phyloP scores from a whole-genome alignment of 768 basidiomycete genomes.

The Leccinum incarnatum region DNA sequence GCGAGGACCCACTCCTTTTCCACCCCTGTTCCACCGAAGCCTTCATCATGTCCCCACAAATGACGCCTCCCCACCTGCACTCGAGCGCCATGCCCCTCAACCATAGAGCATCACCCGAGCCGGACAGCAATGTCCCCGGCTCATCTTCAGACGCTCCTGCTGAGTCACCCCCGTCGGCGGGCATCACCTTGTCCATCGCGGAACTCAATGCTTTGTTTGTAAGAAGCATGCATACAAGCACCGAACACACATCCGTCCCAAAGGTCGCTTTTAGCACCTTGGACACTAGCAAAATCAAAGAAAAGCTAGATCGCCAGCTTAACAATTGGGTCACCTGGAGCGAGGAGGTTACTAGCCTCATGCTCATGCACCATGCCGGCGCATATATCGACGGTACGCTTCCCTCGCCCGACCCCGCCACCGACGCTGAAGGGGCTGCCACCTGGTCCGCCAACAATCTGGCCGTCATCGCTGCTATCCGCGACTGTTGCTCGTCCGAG shows the following conservation, averaged over 20 bases:
- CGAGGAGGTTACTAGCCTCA: not conserved
- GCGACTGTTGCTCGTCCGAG: not conserved
- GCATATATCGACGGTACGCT: not conserved
- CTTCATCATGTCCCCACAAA: too few relatives aligned
- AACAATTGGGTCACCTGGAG: not conserved
- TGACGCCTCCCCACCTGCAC: too few relatives aligned
- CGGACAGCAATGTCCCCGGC: too few relatives aligned
- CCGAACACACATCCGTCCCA: not conserved
- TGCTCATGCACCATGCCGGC: not conserved
- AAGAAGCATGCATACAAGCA: not conserved
- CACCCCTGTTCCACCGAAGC: too few relatives aligned
- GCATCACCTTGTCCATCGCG: not conserved
- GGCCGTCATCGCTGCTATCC: not conserved
- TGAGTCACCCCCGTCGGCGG: too few relatives aligned
- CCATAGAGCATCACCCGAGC: too few relatives aligned
- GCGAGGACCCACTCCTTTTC: too few relatives aligned
- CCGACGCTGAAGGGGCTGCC: not conserved
- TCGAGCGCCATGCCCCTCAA: too few relatives aligned
- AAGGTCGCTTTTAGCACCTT: not conserved
- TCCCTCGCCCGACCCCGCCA: not conserved
- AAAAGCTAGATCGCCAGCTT: not conserved
- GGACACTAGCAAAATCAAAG: not conserved
- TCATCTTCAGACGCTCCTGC: too few relatives aligned
- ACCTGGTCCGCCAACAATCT: not conserved
- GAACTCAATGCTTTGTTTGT: not conserved